phyloP scores from a whole-genome alignment of 495 filamentous ascomycete genomes.

The Penicillium atrosanguineum region DNA sequence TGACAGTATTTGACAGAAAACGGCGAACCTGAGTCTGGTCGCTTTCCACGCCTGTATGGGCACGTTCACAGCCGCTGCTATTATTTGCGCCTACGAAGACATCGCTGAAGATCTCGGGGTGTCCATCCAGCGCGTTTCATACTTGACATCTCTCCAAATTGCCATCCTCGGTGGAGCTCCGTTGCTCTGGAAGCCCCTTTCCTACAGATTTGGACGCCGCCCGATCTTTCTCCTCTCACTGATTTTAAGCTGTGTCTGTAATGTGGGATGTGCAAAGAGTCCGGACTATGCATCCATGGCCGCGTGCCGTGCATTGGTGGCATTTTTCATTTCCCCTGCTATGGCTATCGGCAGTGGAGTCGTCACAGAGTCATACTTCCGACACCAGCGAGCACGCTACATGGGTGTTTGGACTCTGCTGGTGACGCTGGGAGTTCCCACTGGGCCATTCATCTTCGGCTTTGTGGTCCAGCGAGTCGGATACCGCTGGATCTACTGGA shows the following conservation, averaged over 20 bases:
- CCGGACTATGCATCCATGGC: slow-evolving; percentile 43
- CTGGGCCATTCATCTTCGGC: slow-evolving; percentile 49
- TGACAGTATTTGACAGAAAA: slow-evolving; percentile 40
- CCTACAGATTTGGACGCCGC: slow-evolving; percentile 52
- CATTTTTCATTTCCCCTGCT: slow-evolving; percentile 54
- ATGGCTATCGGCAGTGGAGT: slow-evolving; percentile 54
- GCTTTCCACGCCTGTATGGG: slow-evolving; percentile 57
- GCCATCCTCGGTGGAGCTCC: slow-evolving; percentile 50
- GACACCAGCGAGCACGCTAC: slow-evolving; percentile 45
- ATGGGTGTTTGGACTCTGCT: slow-evolving; percentile 57
- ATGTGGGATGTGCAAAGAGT: slow-evolving; percentile 45
- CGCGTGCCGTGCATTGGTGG: slow-evolving; percentile 47
- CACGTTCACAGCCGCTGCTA: slow-evolving; percentile 53
- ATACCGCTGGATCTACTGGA: slow-evolving; percentile 46
- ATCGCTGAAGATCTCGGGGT: slow-evolving; percentile 45
- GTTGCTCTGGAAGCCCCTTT: slow-evolving; percentile 55
- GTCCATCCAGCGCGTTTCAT: slow-evolving; percentile 44
- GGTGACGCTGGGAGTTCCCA: slow-evolving; percentile 52
- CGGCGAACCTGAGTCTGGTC: slow-evolving; percentile 49
- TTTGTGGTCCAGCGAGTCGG: slow-evolving; percentile 45
- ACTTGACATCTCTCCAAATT: slow-evolving; percentile 53
- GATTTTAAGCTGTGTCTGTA: slow-evolving; percentile 42
- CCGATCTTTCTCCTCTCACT: slow-evolving; percentile 51
- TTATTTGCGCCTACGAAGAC: slow-evolving; percentile 51
- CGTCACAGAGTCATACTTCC: slow-evolving; percentile 53